Base-by-base conservation (phyloP, 176 grass and related monocot genomes). In the Oryza nivara region DNA sequence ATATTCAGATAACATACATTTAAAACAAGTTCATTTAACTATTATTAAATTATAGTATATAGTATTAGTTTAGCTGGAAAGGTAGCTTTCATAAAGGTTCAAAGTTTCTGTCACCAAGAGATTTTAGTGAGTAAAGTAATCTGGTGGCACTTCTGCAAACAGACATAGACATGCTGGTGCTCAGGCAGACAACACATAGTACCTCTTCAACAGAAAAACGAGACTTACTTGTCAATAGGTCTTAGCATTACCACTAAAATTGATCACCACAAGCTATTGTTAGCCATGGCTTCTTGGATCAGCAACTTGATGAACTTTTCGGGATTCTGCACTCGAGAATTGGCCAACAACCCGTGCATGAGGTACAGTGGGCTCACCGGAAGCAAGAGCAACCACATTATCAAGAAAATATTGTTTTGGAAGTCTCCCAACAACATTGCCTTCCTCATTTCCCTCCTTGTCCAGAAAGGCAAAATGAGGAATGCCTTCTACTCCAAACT, bases 401-500 rank as follows among this genome's bases (percentile, higher is more conserved):
- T 99, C 96, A 17, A 96, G 96, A 70, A 99, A 96, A 74, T 92
- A 94, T 74, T 91, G 82, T 71, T 78, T 96, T 23, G 93, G 96
- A 43, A 99, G 81, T 73, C 84, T 92, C 30, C 93, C 96, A 28
- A 99, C 93, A 63, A 99, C 86, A 92, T 99, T 94, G 48, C 96
- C 96, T 68, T 94, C 91, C 83, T 99, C 93, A 54, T 99, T 96
- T 56, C 96, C 96, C 82, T 96, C 84, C 78, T 92, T 99, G 66
- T 96, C 93, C 25, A 99, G 71, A 85, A 99, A 99, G 30, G 96
- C 88, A 75, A 99, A 96, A 81, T 96, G 96, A 58, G 96, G 96
- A 68, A 99, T 96, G 35, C 93, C 93, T 87, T 99, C 96, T 28
- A 96, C 93, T 71, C 96, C 96, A 87, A 99, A 99, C 72, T 99